Evolutionary conservation across 495 filamentous ascomycete genomes (phyloP).

Genomic region (Tuber borchii): DNA sequence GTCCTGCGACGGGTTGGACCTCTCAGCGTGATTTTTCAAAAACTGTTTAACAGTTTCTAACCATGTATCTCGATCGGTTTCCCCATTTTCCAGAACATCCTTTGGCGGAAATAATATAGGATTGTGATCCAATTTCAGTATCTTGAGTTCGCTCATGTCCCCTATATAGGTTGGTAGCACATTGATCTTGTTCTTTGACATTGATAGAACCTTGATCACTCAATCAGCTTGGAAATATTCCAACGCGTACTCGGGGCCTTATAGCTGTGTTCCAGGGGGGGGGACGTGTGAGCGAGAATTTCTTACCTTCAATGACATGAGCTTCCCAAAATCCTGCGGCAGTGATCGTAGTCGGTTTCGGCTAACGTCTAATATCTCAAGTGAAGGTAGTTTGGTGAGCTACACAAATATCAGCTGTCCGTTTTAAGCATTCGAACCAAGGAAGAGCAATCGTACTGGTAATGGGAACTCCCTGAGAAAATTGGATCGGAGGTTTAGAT

Average conservation of each 20-base stretch:
- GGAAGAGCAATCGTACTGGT: conserved; percentile 55
- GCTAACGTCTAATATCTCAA: conserved; percentile 89
- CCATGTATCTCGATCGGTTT: conserved; percentile 35
- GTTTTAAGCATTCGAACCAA: conserved; percentile 11
- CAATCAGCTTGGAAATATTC: conserved; percentile 7
- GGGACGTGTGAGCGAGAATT: conserved; percentile 18
- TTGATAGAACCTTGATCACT: conserved; percentile 56
- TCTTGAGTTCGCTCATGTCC: conserved; percentile 79
- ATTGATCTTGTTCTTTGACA: conserved; percentile 79
- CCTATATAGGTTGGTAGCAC: conserved; percentile 74
- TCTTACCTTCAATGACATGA: conserved; percentile 52
- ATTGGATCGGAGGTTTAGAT: conserved; percentile 91
- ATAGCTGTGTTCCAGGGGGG: conserved; percentile 1
- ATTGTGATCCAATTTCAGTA: conserved; percentile 82
- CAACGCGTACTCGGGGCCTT: background rate
- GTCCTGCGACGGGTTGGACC: conserved; percentile 50
- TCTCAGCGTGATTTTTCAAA: conserved; percentile 57
- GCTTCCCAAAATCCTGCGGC: conserved; percentile 68
- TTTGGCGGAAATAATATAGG: conserved; percentile 64
- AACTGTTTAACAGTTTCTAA: conserved; percentile 63
- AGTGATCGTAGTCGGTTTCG: conserved; percentile 72
- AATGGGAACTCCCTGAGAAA: conserved; percentile 79
- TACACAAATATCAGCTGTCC: conserved; percentile 37
- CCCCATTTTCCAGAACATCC: conserved; percentile 49
- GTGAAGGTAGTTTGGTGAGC: conserved; percentile 63